Evolutionary conservation across 2,329 filamentous ascomycete genomes (phyloP), one percentile per base, ranked within the genome.

Genomic region (Talaromyces amestolkiae): DNA sequence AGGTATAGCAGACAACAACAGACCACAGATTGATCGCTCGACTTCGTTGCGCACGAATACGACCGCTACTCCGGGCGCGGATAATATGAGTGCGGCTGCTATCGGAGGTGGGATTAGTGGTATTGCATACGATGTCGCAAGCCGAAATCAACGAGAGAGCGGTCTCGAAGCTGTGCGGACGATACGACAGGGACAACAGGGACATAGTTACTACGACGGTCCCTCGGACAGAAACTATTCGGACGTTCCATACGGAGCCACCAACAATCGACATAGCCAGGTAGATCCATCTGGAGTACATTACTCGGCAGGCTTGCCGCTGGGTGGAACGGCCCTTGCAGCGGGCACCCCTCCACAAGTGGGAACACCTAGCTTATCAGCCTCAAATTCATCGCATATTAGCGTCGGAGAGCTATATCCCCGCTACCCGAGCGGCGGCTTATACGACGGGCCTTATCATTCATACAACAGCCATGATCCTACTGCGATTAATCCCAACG

Each of bases 401-500:
- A 85, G 85, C 70, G 84, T 86, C 45, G 80, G 81, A 63, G 77
- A 81, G 60, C 76, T 75, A 58, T 72, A 74, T 39, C 66, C 74
- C 72, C 63, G 49, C 68, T 69, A 72, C 24, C 69, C 70, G 54
- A 68, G 72, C 47, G 78, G 76, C 39, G 77, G 82, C 22, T 73
- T 83, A 68, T 69, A 82, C 35, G 88, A 90, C 70, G 88, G 89
- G 58, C 89, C 89, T 0, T 92, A 92, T 74, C 49, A 33, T 53
- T 64, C 65, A 19, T 63, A 61, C 27, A 63, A 64, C 47, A 37
- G 51, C 31, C 63, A 88, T 3, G 85, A 85, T 45, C 80, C 86
- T 1, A 85, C 77, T 60, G 74, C 77, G 60, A 84, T 95, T 66
- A 89, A 97, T 74, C 92, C 93, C 2, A 87, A 91, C 72, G 88